Conservation (phyloP, 2,329 filamentous ascomycete species). For the Ceratocystis destructans region DNA sequence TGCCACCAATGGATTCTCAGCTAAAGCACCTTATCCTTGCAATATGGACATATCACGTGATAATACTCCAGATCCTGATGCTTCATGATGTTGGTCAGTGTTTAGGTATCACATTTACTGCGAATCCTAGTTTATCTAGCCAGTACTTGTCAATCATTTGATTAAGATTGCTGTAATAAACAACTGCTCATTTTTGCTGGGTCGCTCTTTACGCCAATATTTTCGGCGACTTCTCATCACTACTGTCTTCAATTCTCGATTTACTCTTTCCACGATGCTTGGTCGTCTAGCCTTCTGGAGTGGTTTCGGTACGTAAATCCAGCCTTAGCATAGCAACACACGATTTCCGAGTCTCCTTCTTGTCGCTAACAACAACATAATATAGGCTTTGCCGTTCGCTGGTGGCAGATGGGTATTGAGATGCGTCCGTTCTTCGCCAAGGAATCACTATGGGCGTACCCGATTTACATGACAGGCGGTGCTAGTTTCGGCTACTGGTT, state of each 20-base stretch:
- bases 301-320: slow-evolving; percentile 63
- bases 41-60: background rate
- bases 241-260: background rate
- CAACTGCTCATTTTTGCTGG: background rate
- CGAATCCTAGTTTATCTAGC: background rate
- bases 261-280: slow-evolving; percentile 36
- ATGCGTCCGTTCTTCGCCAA: slow-evolving; percentile 89
- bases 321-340: background rate
- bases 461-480: slow-evolving; percentile 70
- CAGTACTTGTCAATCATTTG: background rate
- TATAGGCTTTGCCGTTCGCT: slow-evolving; percentile 73
- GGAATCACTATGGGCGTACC: slow-evolving; percentile 79
- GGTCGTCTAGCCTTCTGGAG: slow-evolving; percentile 65
- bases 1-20: background rate
- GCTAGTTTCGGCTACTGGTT: slow-evolving; percentile 96
- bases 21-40: slow-evolving; percentile 4
- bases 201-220: background rate
- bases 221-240: background rate
- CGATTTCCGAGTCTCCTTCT: background rate
- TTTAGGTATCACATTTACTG: too few species aligned
- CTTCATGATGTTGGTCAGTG: background rate
- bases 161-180: background rate
- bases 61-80: background rate
- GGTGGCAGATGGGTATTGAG: slow-evolving; percentile 97
- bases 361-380: background rate